Evolutionary conservation across 148 eudicot genomes (phyloP), one percentile per base, ranked within the genome.

Genomic region (Drosera capensis): DNA sequence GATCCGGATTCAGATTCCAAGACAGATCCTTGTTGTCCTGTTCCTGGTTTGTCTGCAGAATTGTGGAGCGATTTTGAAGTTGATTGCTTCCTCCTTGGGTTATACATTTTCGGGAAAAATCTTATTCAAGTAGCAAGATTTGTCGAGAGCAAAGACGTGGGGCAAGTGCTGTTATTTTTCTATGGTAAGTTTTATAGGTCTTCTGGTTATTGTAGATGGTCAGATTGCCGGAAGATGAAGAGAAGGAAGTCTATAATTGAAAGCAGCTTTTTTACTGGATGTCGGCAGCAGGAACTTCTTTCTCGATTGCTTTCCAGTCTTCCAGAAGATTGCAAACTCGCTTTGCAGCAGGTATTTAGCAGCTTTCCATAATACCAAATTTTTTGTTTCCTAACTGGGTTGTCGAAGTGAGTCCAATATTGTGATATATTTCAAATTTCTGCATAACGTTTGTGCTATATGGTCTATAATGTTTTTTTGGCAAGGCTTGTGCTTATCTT

Each of bases 311-410:
- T 47, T 51, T 64, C 48, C 8, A 66, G n/a, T 20, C 68, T 66
- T 6, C 57, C 81, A 9, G 71, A 63, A 56, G 73, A 74, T 54
- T 49, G 64, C 50, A 57, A 55, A 29, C 65, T 40, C 24, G 41
- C 64, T 61, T 58, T 69, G 40, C 23, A 42, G 36, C 75, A 79
- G 86, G 86, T 75, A 67, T n/a, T n/a, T n/a, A n/a, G n/a, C n/a
- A n/a, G n/a, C n/a, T n/a, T n/a, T n/a, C n/a, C n/a, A n/a, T n/a
- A n/a, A n/a, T n/a, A n/a, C n/a, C n/a, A n/a, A n/a, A n/a, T n/a
- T n/a, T n/a, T n/a, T n/a, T n/a, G n/a, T n/a, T n/a, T n/a, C n/a
- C n/a, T n/a, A n/a, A n/a, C n/a, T n/a, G n/a, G n/a, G n/a, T n/a
- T n/a, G n/a, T n/a, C n/a, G n/a, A n/a, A n/a, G n/a, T n/a, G n/a